Conservation (phyloP, 2,329 filamentous ascomycete species). For the Aspergillus pseudoterreus region DNA sequence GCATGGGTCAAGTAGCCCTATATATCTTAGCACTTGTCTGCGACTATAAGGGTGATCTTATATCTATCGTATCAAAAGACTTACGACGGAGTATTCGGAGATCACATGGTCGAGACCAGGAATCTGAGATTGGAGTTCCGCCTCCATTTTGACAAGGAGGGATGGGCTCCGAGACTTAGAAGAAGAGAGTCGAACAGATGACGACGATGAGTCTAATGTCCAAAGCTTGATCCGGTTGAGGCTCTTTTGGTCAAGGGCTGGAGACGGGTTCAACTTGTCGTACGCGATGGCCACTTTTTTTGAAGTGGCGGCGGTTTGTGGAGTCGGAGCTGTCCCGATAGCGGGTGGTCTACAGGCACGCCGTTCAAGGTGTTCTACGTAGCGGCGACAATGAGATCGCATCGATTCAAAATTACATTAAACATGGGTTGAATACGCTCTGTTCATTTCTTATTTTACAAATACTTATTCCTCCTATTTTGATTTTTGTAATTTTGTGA, state of each 20-base stretch:
- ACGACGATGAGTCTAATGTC: no score
- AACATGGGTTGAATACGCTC: no score
- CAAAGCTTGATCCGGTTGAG: no score
- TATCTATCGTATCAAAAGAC: background rate
- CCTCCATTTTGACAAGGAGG: conserved; percentile 61
- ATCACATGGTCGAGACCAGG: conserved; percentile 85
- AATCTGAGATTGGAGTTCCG: conserved; percentile 78
- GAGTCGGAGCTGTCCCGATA: background rate
- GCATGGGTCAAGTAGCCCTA: conserved; percentile 89
- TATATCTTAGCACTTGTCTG: background rate
- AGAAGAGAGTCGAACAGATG: background rate
- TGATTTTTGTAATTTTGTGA: no score
- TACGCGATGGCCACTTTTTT: background rate
- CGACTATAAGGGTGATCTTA: no score
- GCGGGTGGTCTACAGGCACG: background rate
- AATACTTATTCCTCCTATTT: no score
- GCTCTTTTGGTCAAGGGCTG: no score
- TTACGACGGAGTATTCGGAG: conserved; percentile 78
- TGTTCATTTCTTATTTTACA: no score
- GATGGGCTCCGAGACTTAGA: background rate
- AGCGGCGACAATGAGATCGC: no score
- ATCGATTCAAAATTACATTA: no score
- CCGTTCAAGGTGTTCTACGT: no score
- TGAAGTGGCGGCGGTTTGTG: conserved; percentile 2
- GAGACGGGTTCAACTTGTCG: no score